Conservation (phyloP, 805 yeast species). For the Starmerella bombicola region DNA sequence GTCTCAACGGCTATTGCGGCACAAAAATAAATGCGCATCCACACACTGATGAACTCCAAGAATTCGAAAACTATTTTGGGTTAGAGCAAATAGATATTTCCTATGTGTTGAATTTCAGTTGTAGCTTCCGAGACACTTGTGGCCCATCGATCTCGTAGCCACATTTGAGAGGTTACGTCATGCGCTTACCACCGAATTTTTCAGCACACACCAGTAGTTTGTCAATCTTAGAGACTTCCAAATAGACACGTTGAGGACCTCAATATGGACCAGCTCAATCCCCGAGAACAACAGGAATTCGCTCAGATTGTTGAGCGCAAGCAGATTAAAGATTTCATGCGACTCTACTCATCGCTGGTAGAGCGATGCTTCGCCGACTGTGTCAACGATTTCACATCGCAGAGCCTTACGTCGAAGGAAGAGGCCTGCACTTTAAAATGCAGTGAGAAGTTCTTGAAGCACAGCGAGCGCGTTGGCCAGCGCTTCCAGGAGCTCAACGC, state of each 20-base stretch:
- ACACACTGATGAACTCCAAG: too few relatives aligned
- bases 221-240: too few relatives aligned
- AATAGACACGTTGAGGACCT: not conserved
- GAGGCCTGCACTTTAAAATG: constrained; percentile 77
- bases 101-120: too few relatives aligned
- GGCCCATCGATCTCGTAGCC: too few relatives aligned
- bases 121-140: too few relatives aligned
- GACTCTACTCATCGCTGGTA: constrained; percentile 84
- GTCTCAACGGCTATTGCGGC: not conserved
- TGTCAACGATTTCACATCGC: constrained; percentile 95
- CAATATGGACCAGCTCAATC: constrained; percentile 83
- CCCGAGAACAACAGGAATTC: constrained; percentile 92
- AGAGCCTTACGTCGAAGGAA: constrained; percentile 74
- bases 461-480: constrained; percentile 95
- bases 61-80: too few relatives aligned
- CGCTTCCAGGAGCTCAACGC: constrained; percentile 94
- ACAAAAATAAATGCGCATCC: too few relatives aligned
- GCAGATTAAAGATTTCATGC: constrained; percentile 99
- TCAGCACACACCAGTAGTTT: too few relatives aligned
- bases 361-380: constrained; percentile 96
- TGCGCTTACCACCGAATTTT: too few relatives aligned
- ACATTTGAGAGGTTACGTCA: too few relatives aligned
- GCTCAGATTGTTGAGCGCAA: constrained; percentile 91
- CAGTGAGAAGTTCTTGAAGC: constrained; percentile 94
- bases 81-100: too few relatives aligned